Evolutionary conservation across 441 rosid genomes (phyloP), one percentile per base, ranked within the genome.

Genomic region (Euphorbia celastroides): DNA sequence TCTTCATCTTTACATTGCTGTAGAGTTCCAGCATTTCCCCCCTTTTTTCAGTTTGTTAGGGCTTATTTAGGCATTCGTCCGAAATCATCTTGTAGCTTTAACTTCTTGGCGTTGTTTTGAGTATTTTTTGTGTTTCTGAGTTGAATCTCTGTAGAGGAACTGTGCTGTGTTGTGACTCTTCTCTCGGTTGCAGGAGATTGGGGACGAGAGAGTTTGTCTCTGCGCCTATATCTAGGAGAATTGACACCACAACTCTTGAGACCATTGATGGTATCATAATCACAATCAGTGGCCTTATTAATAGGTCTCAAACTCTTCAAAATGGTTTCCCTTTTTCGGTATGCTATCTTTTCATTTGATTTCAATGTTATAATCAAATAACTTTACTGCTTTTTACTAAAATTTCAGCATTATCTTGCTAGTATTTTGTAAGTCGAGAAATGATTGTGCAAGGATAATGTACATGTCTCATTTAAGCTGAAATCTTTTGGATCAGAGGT

Each of bases 271-370:
- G 88, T 10, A 58, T 84, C 62, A 78, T 69, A 59, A 74, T 93
- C 64, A 55, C 70, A 17, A 55, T 93, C 31, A 76, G 65, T n/a
- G 97, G 98, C 1, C 75, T 77, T 69, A 76, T 88, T 36, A 87
- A 90, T 70, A 71, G 77, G 64, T 67, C 70, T 5, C 82, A 74
- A 14, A 62, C 85, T 23, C 13, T 38, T 28, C 68, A 77, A 69
- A 81, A 75, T 74, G 97, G 98, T 13, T 86, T 93, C 66, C 51
- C 78, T 10, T 60, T 68, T 30, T 70, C 79, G 85, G 97, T 86
- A 67, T 69, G 72, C 27, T 14, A 19, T 46, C 27, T 60, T 31
- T 28, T 23, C 14, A 5, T 65, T 9, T 60, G 20, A 3, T 20
- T 2, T 23, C 17, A 28, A 5, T 0, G 57, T 25, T 25, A 58